phyloP scores from a whole-genome alignment of 2,329 filamentous ascomycete species.

The Exophiala sideris region DNA sequence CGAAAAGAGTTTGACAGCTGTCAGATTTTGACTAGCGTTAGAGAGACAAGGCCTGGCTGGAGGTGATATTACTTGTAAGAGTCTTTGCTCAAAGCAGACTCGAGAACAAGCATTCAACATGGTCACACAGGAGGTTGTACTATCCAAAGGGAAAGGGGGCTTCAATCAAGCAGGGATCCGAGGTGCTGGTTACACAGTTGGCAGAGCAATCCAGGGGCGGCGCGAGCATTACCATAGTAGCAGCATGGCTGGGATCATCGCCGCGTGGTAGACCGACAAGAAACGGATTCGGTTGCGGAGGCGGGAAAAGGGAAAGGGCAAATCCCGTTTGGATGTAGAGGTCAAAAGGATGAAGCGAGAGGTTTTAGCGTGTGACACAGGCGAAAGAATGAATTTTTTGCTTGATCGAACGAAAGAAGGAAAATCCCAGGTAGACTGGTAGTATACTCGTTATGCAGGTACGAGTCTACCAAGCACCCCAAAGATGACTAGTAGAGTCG shows the following conservation, averaged over 20 bases:
- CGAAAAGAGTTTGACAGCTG: not conserved
- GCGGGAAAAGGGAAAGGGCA: too few relatives aligned
- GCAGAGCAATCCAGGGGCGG: constrained; percentile 20
- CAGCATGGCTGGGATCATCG: not conserved
- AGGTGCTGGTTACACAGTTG: constrained; percentile 18
- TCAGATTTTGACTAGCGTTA: not conserved
- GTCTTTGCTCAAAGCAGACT: not conserved
- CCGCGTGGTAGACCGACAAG: not conserved
- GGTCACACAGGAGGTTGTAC: not conserved
- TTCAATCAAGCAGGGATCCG: constrained; percentile 5
- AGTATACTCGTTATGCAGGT: too few relatives aligned
- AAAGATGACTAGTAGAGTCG: too few relatives aligned
- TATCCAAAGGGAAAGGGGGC: constrained; percentile 1
- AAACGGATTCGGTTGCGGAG: too few relatives aligned
- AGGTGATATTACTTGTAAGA: not conserved
- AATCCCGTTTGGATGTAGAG: too few relatives aligned
- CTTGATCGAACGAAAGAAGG: too few relatives aligned
- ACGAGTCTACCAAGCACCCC: too few relatives aligned
- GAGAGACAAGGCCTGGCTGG: not conserved
- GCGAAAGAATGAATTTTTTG: too few relatives aligned
- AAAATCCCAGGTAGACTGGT: too few relatives aligned
- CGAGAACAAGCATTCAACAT: not conserved
- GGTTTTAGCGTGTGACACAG: too few relatives aligned
- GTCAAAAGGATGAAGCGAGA: too few relatives aligned
- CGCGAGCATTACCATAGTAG: not conserved